Evolutionary conservation across 495 filamentous ascomycete species (phyloP).

Genomic region (Penicillium alfredii): DNA sequence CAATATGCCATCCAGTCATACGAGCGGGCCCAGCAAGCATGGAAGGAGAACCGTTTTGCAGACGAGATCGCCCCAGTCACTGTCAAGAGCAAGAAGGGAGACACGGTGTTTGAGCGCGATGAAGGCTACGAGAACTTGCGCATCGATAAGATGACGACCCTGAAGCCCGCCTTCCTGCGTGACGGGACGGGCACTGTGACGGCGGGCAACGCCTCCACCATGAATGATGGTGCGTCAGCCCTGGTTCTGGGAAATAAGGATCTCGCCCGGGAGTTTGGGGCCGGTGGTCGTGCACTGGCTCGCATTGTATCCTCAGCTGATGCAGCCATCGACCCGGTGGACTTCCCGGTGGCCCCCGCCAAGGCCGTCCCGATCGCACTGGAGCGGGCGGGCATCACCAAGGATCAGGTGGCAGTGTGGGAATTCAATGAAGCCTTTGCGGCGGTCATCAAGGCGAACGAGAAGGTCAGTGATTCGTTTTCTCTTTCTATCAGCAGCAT

Average conservation of each 20-base stretch:
- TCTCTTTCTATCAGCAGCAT: not conserved
- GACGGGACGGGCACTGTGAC: constrained; percentile 86
- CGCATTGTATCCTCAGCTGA: constrained; percentile 82
- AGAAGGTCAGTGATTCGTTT: constrained; percentile 53
- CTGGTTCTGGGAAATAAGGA: constrained; percentile 75
- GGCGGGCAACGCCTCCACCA: constrained; percentile 83
- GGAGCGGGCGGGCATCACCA: constrained; percentile 77
- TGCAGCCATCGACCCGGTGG: constrained; percentile 86
- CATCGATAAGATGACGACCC: constrained; percentile 71
- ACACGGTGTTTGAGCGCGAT: constrained; percentile 68
- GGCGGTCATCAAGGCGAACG: constrained; percentile 91
- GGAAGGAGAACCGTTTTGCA: constrained; percentile 69
- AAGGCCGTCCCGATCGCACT: constrained; percentile 90
- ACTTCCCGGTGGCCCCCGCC: constrained; percentile 91
- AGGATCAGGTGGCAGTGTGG: constrained; percentile 87
- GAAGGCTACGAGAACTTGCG: constrained; percentile 85
- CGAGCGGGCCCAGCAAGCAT: constrained; percentile 82
- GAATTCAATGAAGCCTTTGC: constrained; percentile 99
- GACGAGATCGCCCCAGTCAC: constrained; percentile 87
- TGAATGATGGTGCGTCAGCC: constrained; percentile 94
- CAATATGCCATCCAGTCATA: constrained; percentile 85
- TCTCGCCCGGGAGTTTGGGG: constrained; percentile 68
- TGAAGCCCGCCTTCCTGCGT: constrained; percentile 86
- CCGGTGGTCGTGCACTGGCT: constrained; percentile 68
- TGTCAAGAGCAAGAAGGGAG: constrained; percentile 76